These are phyloP conservation scores for Saccharomyces hybrid DNA, from an alignment of 1,139 yeast genomes.

Conservation along the genomic window DNA sequence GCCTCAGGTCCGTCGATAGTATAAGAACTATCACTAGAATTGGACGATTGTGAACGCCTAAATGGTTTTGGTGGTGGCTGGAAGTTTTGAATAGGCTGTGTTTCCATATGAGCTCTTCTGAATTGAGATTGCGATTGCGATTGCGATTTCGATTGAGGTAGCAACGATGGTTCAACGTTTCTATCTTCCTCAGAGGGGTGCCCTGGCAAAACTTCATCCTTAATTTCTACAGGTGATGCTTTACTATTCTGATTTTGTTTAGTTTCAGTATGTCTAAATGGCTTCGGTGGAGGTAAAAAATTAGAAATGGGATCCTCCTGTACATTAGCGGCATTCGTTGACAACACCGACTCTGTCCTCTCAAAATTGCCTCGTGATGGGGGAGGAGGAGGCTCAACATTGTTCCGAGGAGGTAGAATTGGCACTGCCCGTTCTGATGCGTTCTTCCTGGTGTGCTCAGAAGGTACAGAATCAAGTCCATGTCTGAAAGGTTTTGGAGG, in stretches of 20 bases:
- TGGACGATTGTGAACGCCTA: slow-evolving; percentile 1
- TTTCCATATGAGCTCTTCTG: background rate
- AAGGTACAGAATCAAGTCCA: background rate
- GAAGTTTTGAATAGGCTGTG: slow-evolving; percentile 5
- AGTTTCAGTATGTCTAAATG: slow-evolving; percentile 15
- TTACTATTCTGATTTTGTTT: background rate
- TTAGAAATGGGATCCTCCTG: slow-evolving; percentile 4
- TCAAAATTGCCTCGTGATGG: background rate
- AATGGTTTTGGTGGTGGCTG: slow-evolving; percentile 22
- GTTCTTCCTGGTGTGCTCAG: background rate
- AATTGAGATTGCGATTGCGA: background rate
- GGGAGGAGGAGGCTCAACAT: background rate
- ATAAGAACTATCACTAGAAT: background rate
- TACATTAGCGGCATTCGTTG: background rate
- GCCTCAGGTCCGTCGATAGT: background rate
- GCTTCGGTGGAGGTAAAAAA: slow-evolving; percentile 26
- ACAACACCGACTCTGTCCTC: background rate
- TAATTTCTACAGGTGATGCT: background rate
- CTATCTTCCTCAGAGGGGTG: background rate
- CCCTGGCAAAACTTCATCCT: background rate
- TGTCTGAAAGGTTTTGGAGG: slow-evolving; percentile 19
- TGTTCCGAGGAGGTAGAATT: background rate
- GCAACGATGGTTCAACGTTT: background rate
- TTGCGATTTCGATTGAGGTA: background rate
- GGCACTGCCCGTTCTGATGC: background rate